phyloP scores from a whole-genome alignment of 2,329 filamentous ascomycete genomes.

The Lanzia echinophila region DNA sequence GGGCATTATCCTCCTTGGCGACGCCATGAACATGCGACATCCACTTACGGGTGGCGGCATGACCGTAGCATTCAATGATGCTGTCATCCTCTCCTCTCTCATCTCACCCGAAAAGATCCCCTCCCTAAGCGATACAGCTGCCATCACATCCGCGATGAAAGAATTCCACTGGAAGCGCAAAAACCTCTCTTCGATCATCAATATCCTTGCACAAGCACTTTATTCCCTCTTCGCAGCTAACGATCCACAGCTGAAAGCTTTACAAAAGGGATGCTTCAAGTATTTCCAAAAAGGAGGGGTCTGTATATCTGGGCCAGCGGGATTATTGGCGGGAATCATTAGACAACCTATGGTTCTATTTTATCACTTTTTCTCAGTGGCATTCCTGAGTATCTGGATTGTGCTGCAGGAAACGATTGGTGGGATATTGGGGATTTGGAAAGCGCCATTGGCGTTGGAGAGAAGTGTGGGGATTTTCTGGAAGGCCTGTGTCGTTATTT shows the following conservation, averaged over 20 bases:
- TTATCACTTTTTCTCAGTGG: conserved; percentile 92
- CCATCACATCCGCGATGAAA: conserved; percentile 58
- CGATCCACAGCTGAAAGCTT: conserved; percentile 65
- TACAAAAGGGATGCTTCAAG: conserved; percentile 84
- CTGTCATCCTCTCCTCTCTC: conserved; percentile 67
- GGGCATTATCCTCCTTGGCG: conserved; percentile 77
- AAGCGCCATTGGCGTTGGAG: conserved; percentile 57
- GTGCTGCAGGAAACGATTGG: conserved; percentile 39
- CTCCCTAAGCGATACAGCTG: conserved; percentile 57
- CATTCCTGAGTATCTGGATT: conserved; percentile 77
- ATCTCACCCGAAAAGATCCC: conserved; percentile 65
- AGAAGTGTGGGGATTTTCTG: conserved; percentile 66
- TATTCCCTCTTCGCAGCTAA: conserved; percentile 88
- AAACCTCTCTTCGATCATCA: conserved; percentile 77
- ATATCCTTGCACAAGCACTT: conserved; percentile 92
- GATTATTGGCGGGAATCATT: conserved; percentile 76
- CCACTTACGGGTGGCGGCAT: conserved; percentile 95
- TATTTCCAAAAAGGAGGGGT: conserved; percentile 77
- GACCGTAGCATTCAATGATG: conserved; percentile 96
- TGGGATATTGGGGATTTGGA: conserved; percentile 43
- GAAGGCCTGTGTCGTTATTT: conserved; percentile 74
- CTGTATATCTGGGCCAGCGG: conserved; percentile 70
- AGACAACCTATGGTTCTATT: conserved; percentile 70
- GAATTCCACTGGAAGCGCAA: conserved; percentile 86
- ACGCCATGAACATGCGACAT: conserved; percentile 99